Evolutionary conservation across 78 protist genomes (phyloP), one percentile per base, ranked within the genome.

Genomic region (Cyanophora paradoxa): DNA sequence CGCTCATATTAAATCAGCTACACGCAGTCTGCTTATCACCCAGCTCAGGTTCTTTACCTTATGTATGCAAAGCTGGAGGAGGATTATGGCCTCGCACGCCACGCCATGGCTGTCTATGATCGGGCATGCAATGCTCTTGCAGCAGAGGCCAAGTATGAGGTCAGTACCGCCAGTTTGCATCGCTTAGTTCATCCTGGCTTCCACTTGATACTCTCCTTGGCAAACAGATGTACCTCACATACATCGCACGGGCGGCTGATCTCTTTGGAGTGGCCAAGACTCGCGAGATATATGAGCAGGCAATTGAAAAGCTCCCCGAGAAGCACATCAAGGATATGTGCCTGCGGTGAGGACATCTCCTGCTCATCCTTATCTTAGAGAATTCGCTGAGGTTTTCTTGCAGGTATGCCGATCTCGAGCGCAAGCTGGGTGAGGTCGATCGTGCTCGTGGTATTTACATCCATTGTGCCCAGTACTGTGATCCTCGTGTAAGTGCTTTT

Each of bases 361-460:
- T 94, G 77, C 17, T 41, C 11, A 6, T 59, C 64, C 64, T n/a
- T n/a, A n/a, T n/a, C n/a, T n/a, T n/a, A n/a, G n/a, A n/a, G n/a
- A n/a, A n/a, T n/a, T n/a, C n/a, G n/a, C n/a, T n/a, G n/a, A n/a
- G n/a, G n/a, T n/a, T n/a, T n/a, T n/a, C n/a, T n/a, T n/a, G n/a
- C n/a, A n/a, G 75, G 33, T 96, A 81, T 41, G 97, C 98, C 11
- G 82, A 73, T 10, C 74, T 95, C 66, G 99, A 96, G 80, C 62
- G 73, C 34, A 74, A 82, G 26, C 81, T 95, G 37, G 98, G 99
- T 30, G 99, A 96, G 72, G 76, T 96, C 64, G 99, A 95, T 66
- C 86, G 99, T 0, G 98, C 99, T 7, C 80, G 99, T n/a, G 82
- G 88, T 39, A 58, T 97, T 28, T 95, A 74, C 78, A 11, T 72